phyloP scores from a whole-genome alignment of 1,284 basidiomycete species.

The Taiwanofungus camphoratus region DNA sequence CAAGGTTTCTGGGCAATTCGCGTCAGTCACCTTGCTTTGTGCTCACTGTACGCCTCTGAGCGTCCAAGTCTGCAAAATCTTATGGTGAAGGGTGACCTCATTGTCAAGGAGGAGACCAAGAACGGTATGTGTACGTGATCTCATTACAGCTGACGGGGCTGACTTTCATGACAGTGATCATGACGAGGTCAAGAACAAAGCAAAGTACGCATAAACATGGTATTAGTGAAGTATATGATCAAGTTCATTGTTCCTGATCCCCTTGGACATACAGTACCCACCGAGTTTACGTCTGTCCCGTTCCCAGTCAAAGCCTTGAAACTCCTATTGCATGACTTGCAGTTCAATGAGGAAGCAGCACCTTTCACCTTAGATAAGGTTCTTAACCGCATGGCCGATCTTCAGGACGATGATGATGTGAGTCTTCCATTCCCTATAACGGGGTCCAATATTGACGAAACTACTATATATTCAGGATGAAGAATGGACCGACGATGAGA shows the following conservation, averaged over 20 bases:
- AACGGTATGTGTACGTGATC: slow-evolving; percentile 53
- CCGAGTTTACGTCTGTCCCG: slow-evolving; percentile 78
- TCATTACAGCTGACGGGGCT: slow-evolving; percentile 9
- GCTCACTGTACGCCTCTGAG: slow-evolving; percentile 68
- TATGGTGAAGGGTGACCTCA: slow-evolving; percentile 88
- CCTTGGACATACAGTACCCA: slow-evolving; percentile 55
- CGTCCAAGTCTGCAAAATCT: slow-evolving; percentile 57
- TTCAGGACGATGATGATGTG: slow-evolving; percentile 67
- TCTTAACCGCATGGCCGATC: slow-evolving; percentile 35
- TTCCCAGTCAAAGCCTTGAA: slow-evolving; percentile 93
- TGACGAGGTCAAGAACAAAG: slow-evolving; percentile 90
- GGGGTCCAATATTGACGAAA: too few relatives aligned
- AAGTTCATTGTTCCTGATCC: slow-evolving; percentile 3
- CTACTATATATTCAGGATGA: too few relatives aligned
- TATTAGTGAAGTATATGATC: not conserved
- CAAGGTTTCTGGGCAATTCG: slow-evolving; percentile 91
- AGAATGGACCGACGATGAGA: slow-evolving; percentile 83
- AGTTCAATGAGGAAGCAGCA: slow-evolving; percentile 65
- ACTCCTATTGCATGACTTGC: slow-evolving; percentile 79
- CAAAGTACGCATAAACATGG: slow-evolving; percentile 50
- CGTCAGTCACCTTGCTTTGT: slow-evolving; percentile 79
- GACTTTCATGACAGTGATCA: slow-evolving; percentile 61
- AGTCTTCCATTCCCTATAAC: not conserved
- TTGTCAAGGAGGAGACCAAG: slow-evolving; percentile 73
- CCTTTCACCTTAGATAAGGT: slow-evolving; percentile 43